Base-by-base conservation (phyloP, 176 grass and related monocot genomes). In the Oryza brachyantha region DNA sequence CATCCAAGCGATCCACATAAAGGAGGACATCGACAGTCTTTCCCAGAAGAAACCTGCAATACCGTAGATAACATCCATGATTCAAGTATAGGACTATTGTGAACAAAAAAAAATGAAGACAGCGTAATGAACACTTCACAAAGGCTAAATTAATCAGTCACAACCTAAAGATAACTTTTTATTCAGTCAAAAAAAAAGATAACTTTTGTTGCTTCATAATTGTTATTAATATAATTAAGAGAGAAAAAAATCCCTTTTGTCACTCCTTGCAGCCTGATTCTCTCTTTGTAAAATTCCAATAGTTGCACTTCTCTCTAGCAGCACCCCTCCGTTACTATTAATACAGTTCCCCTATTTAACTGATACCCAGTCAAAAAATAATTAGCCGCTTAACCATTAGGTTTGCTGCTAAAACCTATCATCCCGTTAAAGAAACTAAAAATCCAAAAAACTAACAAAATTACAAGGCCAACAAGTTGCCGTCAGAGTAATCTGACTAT, bases 11-110 rank as follows among this genome's bases (percentile, higher is more conserved):
- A 61, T 98, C 95, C 36, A 98, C 90, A 28, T 92, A 98, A 29
- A 98, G 79, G 72, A 98, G 95, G 74, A 98, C 86, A 81, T 99
- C 92, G 45, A 96, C 93, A 68, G 92, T 99, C 79, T 95, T 99
- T 62, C 92, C 91, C 71, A 99, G 89, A 73, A 99, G 87, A 91
- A 95, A 99, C 78, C 96, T 96, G 75, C 14, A 52, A 83, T 68
- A 54, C 28, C 17, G 64, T 77, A 6, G 35, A 66, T 14, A 79
- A 64, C 28, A 70, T 82, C 13, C 70, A 63, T 68, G 81, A 74
- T 64, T 42, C 21, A 37, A 58, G 29, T 4, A 62, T 34, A 72
- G 25, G 21, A 73, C 73, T 66, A 37, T 37, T 73, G 58, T n/a
- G n/a, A n/a, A n/a, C n/a, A n/a, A n/a, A n/a, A n/a, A n/a, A n/a